phyloP scores from a whole-genome alignment of 805 yeast genomes.

The Wickerhamiella siamensis region DNA sequence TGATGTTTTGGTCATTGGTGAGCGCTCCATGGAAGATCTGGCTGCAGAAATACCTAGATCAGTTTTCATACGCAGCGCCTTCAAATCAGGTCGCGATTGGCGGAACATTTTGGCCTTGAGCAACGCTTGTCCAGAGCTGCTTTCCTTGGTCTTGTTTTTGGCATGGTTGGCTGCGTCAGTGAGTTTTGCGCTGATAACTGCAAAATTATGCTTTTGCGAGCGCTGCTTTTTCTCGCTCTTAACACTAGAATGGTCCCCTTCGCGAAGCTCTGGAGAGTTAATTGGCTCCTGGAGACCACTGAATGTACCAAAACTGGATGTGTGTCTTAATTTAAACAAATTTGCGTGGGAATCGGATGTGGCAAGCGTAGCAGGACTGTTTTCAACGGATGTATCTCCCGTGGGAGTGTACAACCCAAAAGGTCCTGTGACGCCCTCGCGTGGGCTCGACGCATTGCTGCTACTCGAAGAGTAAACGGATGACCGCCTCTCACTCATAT shows the following conservation, averaged over 20 bases:
- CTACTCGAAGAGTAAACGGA: not conserved
- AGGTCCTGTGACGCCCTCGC: not conserved
- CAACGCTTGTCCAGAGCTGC: slow-evolving; percentile 4
- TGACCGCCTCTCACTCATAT: not conserved
- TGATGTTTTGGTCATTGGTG: slow-evolving; percentile 23
- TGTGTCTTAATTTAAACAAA: not conserved
- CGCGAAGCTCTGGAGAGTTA: not conserved
- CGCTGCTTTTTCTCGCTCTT: slow-evolving; percentile 8
- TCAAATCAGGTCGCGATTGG: slow-evolving; percentile 20
- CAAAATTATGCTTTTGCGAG: slow-evolving; percentile 14
- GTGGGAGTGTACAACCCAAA: not conserved
- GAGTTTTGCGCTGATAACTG: slow-evolving; percentile 18
- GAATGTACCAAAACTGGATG: not conserved
- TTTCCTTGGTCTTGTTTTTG: slow-evolving; percentile 6
- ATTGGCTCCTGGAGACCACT: not conserved
- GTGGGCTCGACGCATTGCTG: slow-evolving; percentile 2
- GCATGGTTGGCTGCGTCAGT: slow-evolving; percentile 18
- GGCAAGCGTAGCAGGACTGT: not conserved
- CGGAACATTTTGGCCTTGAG: slow-evolving; percentile 25
- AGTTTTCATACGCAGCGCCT: slow-evolving; percentile 16
- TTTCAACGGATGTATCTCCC: not conserved
- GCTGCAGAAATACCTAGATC: slow-evolving; percentile 19
- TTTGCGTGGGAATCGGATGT: not conserved
- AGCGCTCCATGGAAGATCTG: slow-evolving; percentile 18
- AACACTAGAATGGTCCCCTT: not conserved